Evolutionary conservation across 176 grass and related monocot species (phyloP).

Genomic region (Thinopyrum elongatum): DNA sequence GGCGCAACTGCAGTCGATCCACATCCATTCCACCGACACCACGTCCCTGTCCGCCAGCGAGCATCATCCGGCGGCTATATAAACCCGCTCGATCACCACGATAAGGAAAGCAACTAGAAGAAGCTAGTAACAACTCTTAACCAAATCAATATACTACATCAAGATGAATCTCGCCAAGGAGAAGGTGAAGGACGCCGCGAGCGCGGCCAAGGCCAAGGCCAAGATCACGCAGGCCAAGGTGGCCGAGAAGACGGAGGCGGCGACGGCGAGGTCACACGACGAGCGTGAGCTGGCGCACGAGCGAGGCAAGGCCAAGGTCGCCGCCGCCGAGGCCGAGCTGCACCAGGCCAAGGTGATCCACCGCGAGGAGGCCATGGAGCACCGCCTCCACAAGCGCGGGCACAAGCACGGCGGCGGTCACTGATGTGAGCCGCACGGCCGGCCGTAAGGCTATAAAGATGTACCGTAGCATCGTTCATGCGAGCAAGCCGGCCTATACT

Average conservation of each 20-base stretch:
- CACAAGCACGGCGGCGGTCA: background rate
- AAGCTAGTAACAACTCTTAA: background rate
- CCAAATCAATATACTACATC: background rate
- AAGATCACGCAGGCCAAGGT: constrained; percentile 44
- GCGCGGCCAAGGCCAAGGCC: constrained; percentile 43
- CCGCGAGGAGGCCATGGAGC: background rate
- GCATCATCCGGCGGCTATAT: background rate
- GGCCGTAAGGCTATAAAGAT: background rate
- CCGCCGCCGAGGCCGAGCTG: constrained; percentile 49
- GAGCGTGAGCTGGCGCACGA: constrained; percentile 50
- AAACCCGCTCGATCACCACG: background rate
- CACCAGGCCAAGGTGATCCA: background rate
- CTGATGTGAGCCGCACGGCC: background rate
- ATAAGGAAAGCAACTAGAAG: background rate
- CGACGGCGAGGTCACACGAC: constrained; percentile 8
- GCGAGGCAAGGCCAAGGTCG: constrained; percentile 47
- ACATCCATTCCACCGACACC: background rate
- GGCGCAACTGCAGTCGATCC: background rate
- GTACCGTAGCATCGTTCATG: background rate
- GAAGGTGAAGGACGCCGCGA: constrained; percentile 51
- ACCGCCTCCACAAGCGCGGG: background rate
- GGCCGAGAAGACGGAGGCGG: constrained; percentile 42
- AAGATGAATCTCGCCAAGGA: constrained; percentile 3
- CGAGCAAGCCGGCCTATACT: background rate
- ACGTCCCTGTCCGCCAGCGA: background rate